Evolutionary conservation across 176 grass and related monocot species (phyloP).

Genomic region (Guadua angustifolia): DNA sequence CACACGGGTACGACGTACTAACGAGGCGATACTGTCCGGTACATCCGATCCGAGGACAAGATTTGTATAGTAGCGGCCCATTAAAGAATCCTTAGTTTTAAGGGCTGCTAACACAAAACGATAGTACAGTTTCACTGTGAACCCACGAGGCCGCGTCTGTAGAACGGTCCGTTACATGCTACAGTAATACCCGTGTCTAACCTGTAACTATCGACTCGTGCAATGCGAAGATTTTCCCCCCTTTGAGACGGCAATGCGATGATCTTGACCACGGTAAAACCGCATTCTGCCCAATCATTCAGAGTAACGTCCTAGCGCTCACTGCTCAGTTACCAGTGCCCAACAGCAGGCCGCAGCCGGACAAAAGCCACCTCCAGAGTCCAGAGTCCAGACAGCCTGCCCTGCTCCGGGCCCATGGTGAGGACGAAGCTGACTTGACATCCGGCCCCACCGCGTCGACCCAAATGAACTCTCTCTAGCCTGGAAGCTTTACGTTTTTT

Average conservation of each 20-base stretch:
- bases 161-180: background rate
- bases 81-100: background rate
- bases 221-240: no score
- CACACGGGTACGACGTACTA: background rate
- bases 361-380: background rate
- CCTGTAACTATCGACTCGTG: background rate
- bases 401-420: background rate
- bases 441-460: conserved; percentile 26
- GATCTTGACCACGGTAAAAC: no score
- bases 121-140: background rate
- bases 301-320: no score
- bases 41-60: background rate
- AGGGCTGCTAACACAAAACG: background rate
- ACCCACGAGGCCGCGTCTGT: background rate
- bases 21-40: background rate
- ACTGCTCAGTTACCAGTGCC: no score
- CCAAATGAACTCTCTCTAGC: background rate
- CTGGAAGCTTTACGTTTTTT: background rate
- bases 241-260: no score
- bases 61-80: background rate
- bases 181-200: background rate
- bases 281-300: no score
- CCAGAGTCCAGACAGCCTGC: background rate
- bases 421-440: conserved; percentile 31
- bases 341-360: background rate